These are phyloP conservation scores for Trichoderma arundinaceum DNA, from an alignment of 2,329 filamentous ascomycete genomes.

Conservation along the genomic window DNA sequence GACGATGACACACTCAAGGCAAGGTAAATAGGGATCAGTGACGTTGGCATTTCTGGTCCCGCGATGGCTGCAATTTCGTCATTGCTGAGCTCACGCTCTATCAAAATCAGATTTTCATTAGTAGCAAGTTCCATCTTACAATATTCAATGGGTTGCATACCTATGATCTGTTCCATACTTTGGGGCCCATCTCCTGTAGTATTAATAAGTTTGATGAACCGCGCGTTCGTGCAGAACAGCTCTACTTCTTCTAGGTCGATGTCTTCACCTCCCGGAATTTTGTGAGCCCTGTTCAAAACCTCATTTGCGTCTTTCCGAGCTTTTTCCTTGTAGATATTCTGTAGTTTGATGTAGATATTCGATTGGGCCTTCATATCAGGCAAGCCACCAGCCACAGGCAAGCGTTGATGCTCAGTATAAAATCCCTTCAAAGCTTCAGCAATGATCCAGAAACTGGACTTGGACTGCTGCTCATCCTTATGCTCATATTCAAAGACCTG, in stretches of 20 bases:
- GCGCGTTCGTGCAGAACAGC: conserved; percentile 92
- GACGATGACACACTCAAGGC: conserved; percentile 63
- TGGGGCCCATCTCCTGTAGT: conserved; percentile 51
- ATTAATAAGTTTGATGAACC: conserved; percentile 87
- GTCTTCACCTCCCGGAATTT: conserved; percentile 53
- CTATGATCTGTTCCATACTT: conserved; percentile 58
- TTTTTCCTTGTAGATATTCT: conserved; percentile 91
- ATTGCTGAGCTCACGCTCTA: conserved; percentile 61
- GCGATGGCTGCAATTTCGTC: conserved; percentile 58
- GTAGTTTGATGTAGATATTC: conserved; percentile 84
- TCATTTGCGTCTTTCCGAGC: conserved; percentile 79
- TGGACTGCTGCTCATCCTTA: conserved; percentile 29
- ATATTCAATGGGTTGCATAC: conserved; percentile 51
- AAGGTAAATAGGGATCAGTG: conserved; percentile 72
- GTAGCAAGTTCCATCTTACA: background rate
- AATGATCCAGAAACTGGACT: conserved; percentile 84
- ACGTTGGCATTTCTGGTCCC: conserved; percentile 57
- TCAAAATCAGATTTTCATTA: conserved; percentile 10
- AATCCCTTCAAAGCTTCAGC: conserved; percentile 80
- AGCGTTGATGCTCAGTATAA: conserved; percentile 70
- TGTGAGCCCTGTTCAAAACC: conserved; percentile 69
- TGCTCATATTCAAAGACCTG: conserved; percentile 76
- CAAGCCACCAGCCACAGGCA: conserved; percentile 84
- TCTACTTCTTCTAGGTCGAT: conserved; percentile 80
- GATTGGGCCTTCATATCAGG: conserved; percentile 99